A percentile compares a stretch with the other conserved stretches of the same genome.
phyloP scores from a whole-genome alignment of 345 rosid genomes.

The Murraya koenigii region DNA sequence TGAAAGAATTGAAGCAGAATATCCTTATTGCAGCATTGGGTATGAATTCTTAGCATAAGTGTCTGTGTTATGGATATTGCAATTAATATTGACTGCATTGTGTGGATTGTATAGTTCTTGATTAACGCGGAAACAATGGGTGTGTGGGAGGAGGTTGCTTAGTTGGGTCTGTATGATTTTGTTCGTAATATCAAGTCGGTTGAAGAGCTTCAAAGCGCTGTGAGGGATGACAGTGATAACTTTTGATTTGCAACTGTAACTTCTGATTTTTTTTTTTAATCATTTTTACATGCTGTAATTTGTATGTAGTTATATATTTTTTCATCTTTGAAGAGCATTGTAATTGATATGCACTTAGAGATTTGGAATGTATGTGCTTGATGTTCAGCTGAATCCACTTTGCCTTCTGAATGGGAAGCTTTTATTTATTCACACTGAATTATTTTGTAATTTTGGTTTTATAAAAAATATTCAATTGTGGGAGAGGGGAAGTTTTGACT shows the following conservation, averaged over 20 bases:
- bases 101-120: slow-evolving; percentile 62
- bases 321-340: neutral
- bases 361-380: neutral
- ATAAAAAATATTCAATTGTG: no score
- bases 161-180: slow-evolving; percentile 65
- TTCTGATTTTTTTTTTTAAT: no score
- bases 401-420: no score
- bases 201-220: slow-evolving; percentile 84
- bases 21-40: slow-evolving; percentile 94
- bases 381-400: neutral
- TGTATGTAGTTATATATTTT: neutral
- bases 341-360: neutral
- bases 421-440: no score
- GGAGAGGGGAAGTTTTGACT: no score
- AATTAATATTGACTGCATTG: neutral
- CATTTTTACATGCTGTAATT: neutral
- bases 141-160: slow-evolving; percentile 83
- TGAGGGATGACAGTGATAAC: slow-evolving; percentile 90
- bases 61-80: neutral
- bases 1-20: slow-evolving; percentile 77
- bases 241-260: slow-evolving; percentile 20
- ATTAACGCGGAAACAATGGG: slow-evolving; percentile 71
- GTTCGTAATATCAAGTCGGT: no score
- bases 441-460: no score
- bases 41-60: slow-evolving; percentile 16